phyloP scores from a whole-genome alignment of 2,329 filamentous ascomycete genomes.

The Penicillium sp. region DNA sequence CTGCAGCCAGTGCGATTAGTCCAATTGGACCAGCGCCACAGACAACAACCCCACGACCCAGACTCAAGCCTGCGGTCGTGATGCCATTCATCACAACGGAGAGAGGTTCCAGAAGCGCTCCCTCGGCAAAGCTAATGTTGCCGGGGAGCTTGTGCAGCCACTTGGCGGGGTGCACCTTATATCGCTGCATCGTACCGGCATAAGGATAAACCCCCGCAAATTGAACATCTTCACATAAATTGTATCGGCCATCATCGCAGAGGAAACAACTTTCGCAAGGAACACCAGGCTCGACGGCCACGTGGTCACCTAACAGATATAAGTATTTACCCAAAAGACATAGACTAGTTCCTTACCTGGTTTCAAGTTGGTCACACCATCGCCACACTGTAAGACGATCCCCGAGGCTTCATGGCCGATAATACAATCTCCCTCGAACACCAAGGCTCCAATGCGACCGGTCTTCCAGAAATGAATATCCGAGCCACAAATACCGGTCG shows the following conservation, averaged over 20 bases:
- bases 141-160: slow-evolving; percentile 42
- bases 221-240: slow-evolving; percentile 41
- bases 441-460: slow-evolving; percentile 62
- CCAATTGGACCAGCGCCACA: slow-evolving; percentile 9
- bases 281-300: slow-evolving; percentile 23
- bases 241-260: slow-evolving; percentile 43
- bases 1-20: slow-evolving; percentile 54
- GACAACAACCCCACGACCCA: slow-evolving; percentile 5
- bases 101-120: slow-evolving; percentile 7
- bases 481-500: slow-evolving; percentile 66
- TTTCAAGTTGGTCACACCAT: slow-evolving; percentile 21
- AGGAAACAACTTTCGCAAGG: slow-evolving; percentile 35
- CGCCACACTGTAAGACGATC: slow-evolving; percentile 27
- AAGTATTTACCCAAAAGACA: background rate
- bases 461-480: slow-evolving; percentile 70
- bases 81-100: slow-evolving; percentile 6
- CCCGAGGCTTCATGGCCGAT: slow-evolving; percentile 39
- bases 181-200: slow-evolving; percentile 39
- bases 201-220: slow-evolving; percentile 44
- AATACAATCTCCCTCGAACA: slow-evolving; percentile 60
- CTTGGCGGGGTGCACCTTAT: slow-evolving; percentile 35
- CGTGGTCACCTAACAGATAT: slow-evolving; percentile 28
- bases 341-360: background rate
- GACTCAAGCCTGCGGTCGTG: background rate
- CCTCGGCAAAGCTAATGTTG: slow-evolving; percentile 42